A percentile compares a stretch with the other conserved stretches of the same genome.
phyloP scores from a whole-genome alignment of 2,329 filamentous ascomycete genomes.

The Pyrenophora seminiperda region DNA sequence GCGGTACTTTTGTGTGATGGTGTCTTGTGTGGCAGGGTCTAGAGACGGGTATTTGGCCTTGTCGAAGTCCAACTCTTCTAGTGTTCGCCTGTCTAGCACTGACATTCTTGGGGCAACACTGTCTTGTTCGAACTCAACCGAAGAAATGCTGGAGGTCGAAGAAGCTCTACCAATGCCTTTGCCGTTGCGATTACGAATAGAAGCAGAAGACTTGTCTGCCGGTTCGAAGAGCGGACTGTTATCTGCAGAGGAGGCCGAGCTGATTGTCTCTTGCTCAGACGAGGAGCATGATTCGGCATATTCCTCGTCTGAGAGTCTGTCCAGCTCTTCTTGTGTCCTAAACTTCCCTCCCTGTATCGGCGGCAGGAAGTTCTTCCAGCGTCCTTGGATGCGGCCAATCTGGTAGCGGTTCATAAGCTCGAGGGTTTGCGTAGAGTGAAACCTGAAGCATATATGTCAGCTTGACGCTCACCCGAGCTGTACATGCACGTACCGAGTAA shows the following conservation, averaged over 20 bases:
- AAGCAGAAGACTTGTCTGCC: constrained; percentile 46
- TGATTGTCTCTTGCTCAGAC: constrained; percentile 34
- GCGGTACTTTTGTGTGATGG: constrained; percentile 82
- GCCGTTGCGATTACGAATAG: constrained; percentile 49
- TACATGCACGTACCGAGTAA: constrained; percentile 72
- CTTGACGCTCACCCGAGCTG: background rate
- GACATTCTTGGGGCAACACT: constrained; percentile 55
- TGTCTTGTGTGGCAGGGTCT: constrained; percentile 73
- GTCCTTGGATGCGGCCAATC: constrained; percentile 79
- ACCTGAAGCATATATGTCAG: constrained; percentile 54
- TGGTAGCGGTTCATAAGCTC: constrained; percentile 79
- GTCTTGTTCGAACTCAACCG: constrained; percentile 51
- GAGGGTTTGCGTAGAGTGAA: constrained; percentile 81
- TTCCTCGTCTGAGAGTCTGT: constrained; percentile 44
- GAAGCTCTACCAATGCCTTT: constrained; percentile 47
- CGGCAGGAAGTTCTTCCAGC: constrained; percentile 86
- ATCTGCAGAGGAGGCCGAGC: constrained; percentile 57
- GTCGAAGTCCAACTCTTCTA: constrained; percentile 76
- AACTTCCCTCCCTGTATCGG: constrained; percentile 90
- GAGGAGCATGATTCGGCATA: constrained; percentile 21
- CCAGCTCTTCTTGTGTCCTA: constrained; percentile 56
- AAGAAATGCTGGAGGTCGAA: constrained; percentile 66
- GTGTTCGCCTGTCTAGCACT: constrained; percentile 74
- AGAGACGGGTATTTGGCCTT: constrained; percentile 79
- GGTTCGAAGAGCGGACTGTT: constrained; percentile 65